Evolutionary conservation across 164 flowering plant species (phyloP).

Genomic region (Pachysandra terminalis): DNA sequence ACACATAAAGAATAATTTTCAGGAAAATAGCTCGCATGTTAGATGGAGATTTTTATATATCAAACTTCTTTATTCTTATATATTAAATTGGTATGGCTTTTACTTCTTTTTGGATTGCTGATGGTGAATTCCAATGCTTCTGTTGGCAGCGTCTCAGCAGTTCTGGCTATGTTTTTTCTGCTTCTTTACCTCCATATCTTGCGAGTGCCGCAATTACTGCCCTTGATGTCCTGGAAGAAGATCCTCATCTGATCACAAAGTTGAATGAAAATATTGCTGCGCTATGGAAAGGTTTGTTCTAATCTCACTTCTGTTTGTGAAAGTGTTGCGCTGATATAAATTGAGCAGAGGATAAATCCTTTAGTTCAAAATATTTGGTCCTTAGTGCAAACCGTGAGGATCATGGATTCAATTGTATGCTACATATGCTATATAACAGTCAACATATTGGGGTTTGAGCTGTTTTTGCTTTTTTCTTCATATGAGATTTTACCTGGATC

Average conservation of each 20-base stretch:
- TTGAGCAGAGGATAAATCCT: not conserved
- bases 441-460: too few species aligned
- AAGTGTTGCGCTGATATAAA: not conserved
- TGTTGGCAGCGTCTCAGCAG: slow-evolving; percentile 81
- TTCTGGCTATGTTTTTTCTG: slow-evolving; percentile 98
- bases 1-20: too few species aligned
- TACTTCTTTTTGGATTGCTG: slow-evolving; percentile 1
- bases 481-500: not conserved
- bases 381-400: not conserved
- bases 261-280: slow-evolving; percentile 55
- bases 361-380: not conserved
- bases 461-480: not conserved
- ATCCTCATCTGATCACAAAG: slow-evolving; percentile 45
- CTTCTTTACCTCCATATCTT: slow-evolving; percentile 96
- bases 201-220: slow-evolving; percentile 85
- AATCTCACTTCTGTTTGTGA: not conserved
- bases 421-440: too few species aligned
- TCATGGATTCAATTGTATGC: not conserved
- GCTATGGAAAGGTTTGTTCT: slow-evolving; percentile 64
- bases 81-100: not conserved
- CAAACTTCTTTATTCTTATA: not conserved
- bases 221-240: slow-evolving; percentile 58
- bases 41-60: too few species aligned
- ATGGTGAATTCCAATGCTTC: not conserved
- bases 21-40: too few species aligned